phyloP scores from a whole-genome alignment of 805 yeast species.

The Kazachstania taianensis region DNA sequence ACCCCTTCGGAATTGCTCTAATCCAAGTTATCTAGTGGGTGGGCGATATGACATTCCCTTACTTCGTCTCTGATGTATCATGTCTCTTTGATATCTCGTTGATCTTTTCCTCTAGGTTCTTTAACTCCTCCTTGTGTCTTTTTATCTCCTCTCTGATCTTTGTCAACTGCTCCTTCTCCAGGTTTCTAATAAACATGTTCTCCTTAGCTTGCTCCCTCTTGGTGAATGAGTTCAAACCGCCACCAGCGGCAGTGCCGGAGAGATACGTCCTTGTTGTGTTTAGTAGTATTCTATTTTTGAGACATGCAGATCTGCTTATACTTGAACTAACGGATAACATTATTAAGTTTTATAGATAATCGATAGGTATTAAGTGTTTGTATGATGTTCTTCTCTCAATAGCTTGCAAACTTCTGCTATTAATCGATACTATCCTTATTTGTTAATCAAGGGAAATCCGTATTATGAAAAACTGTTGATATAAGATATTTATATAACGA shows the following conservation, averaged over 20 bases:
- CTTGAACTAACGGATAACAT: not conserved
- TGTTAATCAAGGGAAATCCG: too few species aligned
- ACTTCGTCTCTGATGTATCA: not conserved
- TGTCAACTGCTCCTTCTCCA: constrained; percentile 79
- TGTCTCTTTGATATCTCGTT: constrained; percentile 17
- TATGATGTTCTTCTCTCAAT: too few species aligned
- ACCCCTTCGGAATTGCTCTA: too few species aligned
- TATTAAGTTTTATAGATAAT: too few species aligned
- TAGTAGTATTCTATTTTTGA: not conserved
- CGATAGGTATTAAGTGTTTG: too few species aligned
- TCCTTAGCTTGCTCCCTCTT: constrained; percentile 92
- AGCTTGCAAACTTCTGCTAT: too few species aligned
- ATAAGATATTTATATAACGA: too few species aligned
- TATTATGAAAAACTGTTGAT: too few species aligned
- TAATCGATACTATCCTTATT: too few species aligned
- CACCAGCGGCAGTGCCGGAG: constrained; percentile 1
- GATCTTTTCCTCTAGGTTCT: constrained; percentile 39
- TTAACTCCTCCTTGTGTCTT: constrained; percentile 58
- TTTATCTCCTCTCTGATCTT: constrained; percentile 66
- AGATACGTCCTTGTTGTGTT: not conserved
- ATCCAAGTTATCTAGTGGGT: too few species aligned
- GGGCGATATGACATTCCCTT: too few species aligned
- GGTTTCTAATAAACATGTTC: constrained; percentile 73
- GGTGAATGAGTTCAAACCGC: constrained; percentile 44
- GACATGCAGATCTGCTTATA: not conserved